Conservation (phyloP, 345 rosid species). For the Gossypium anomalum region DNA sequence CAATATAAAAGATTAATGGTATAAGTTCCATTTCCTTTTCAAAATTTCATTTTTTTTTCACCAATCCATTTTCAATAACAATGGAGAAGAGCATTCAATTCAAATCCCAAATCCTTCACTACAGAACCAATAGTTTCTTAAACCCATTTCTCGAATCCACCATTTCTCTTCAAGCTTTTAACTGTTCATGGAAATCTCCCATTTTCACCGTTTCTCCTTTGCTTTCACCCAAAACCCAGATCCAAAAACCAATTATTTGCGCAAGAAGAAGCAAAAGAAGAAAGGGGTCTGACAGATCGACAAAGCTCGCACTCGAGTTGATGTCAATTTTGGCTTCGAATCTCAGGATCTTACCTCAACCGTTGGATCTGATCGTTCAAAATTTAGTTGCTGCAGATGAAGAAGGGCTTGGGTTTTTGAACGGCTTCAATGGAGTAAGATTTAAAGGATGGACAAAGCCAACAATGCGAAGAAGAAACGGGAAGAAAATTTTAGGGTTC, state of each 20-base stretch:
- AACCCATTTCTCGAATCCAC: conserved; percentile 15
- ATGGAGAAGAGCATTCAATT: conserved; percentile 19
- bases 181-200: conserved; percentile 11
- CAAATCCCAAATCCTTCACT: conserved; percentile 19
- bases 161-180: neutral
- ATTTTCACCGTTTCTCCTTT: neutral
- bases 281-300: conserved; percentile 28
- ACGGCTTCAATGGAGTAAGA: conserved; percentile 34
- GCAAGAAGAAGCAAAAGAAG: conserved; percentile 34
- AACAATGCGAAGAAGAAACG: conserved; percentile 11
- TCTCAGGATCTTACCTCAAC: conserved; percentile 43
- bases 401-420: conserved; percentile 26
- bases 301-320: conserved; percentile 28
- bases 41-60: neutral
- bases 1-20: neutral
- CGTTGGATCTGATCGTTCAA: conserved; percentile 27
- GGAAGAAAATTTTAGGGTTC: conserved; percentile 20
- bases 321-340: conserved; percentile 33
- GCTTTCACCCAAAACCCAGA: conserved; percentile 17
- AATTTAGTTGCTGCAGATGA: conserved; percentile 34
- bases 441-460: conserved; percentile 38
- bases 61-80: neutral
- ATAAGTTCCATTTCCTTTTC: neutral
- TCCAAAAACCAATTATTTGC: conserved; percentile 26
- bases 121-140: neutral